Evolutionary conservation across 2,329 filamentous ascomycete species (phyloP).

Genomic region (Ophiocordyceps sinensis): DNA sequence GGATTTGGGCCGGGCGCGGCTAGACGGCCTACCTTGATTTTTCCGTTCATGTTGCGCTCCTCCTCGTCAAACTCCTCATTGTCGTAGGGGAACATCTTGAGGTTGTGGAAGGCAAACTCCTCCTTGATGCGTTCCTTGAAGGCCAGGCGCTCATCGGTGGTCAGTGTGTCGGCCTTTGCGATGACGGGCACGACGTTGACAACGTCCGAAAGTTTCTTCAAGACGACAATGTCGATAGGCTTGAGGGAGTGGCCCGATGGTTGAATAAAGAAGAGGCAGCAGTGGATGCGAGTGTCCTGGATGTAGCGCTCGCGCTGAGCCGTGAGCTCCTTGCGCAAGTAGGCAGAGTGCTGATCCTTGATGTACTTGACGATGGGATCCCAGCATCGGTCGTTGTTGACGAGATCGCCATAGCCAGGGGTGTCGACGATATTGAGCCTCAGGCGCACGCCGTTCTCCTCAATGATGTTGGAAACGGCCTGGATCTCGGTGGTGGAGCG

Average conservation of each 20-base stretch:
- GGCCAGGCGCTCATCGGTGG: slow-evolving; percentile 81
- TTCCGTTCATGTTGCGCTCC: slow-evolving; percentile 81
- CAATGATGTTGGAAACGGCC: slow-evolving; percentile 94
- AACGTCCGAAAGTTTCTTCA: slow-evolving; percentile 99
- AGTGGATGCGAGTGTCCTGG: slow-evolving; percentile 97
- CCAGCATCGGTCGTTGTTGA: slow-evolving; percentile 99
- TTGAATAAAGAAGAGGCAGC: slow-evolving; percentile 99
- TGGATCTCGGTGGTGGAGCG: slow-evolving; percentile 97
- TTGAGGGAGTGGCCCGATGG: slow-evolving; percentile 96
- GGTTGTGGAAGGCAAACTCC: slow-evolving; percentile 98
- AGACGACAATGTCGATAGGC: slow-evolving; percentile 96
- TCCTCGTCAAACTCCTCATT: slow-evolving; percentile 98
- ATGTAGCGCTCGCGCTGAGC: slow-evolving; percentile 98
- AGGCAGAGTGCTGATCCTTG: slow-evolving; percentile 99
- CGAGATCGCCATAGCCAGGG: slow-evolving; percentile 92
- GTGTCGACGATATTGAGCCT: slow-evolving; percentile 98
- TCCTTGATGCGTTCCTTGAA: slow-evolving; percentile 99
- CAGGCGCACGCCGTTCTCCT: slow-evolving; percentile 97
- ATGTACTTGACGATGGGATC: slow-evolving; percentile 99
- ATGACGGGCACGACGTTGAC: slow-evolving; percentile 99
- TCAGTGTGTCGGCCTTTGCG: slow-evolving; percentile 93
- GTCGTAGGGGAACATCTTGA: slow-evolving; percentile 99
- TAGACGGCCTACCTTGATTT: slow-evolving; percentile 68
- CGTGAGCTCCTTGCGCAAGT: slow-evolving; percentile 97
- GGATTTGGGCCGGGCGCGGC: background rate